Evolutionary conservation across 305 asterid genomes (phyloP).

Genomic region (Fraxinus paxiana): DNA sequence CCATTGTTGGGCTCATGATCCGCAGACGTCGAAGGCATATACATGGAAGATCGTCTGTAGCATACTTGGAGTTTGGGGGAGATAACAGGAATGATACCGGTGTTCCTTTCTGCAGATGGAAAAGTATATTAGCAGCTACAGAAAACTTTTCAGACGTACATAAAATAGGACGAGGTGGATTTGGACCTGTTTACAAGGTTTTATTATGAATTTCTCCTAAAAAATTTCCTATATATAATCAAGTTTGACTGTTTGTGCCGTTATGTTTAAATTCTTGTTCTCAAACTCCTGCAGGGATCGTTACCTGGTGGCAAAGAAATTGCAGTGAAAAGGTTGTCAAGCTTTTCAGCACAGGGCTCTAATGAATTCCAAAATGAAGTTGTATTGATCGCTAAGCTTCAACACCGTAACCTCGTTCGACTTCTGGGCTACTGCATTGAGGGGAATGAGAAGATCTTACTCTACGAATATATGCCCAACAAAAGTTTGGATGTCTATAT

Average conservation of each 20-base stretch:
- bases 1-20: no score
- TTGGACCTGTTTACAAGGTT: not conserved
- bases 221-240: not conserved
- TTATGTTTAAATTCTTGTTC: not conserved
- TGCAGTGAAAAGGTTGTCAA: not conserved
- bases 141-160: not conserved
- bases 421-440: not conserved
- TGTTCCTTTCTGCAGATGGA: not conserved
- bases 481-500: no score
- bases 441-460: not conserved
- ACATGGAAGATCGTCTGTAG: no score
- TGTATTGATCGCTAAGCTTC: not conserved
- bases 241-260: not conserved
- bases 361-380: not conserved
- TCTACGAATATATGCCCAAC: no score
- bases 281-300: not conserved
- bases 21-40: no score
- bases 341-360: not conserved
- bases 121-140: not conserved
- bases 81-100: not conserved
- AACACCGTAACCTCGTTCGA: not conserved
- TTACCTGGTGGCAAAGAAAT: not conserved
- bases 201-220: not conserved
- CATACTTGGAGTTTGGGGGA: not conserved
- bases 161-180: not conserved